Base-by-base conservation (phyloP, 2,329 filamentous ascomycete genomes). In the Polychaeton citri region DNA sequence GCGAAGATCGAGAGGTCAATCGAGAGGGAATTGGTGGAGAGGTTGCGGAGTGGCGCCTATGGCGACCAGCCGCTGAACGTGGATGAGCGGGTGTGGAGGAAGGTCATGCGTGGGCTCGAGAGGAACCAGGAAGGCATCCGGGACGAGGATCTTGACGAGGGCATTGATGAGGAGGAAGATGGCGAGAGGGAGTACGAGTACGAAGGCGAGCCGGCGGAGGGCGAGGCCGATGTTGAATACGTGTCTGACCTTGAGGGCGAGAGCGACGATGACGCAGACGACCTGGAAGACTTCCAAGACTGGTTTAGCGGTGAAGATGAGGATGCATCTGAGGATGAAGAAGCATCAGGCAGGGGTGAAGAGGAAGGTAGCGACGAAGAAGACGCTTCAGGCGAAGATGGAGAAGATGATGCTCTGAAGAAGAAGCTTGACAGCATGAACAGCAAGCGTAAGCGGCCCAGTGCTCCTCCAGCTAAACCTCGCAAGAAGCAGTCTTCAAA, bases 1-100 rank as follows among this genome's bases (percentile, higher is more conserved):
- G 90, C 90, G 16, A 95, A 95, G 74, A 76, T 98, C 42, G 90
- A 98, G 69, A 71, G 85, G 46, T 86, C 86, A 6, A 96, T 98
- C 59, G 90, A 98, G 70, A 71, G 90, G 37, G 88, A 96, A 63
- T 69, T 98, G 47, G 81, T 98, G 49, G 85, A 96, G 62, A 71
- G 90, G 49, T 64, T 98, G 59, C 73, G 87, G 46, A 87, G 85
- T 54, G 90, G 90, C 32, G 87, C 87, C 3, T 96, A 98, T 60
- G 90, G 90, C 37, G 87, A 96, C 51, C 76, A 84, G 56, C 90
- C 90, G 30, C 69, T 98, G 46, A 98, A 98, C 56, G 87, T 94
- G 35, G 90, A 92, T 59, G 86, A 95, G 59, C 72, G 74, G 10
- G 85, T 98, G 42, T 98, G 90, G 90, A 92, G 92, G 72, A 93